Base-by-base conservation (phyloP, 192 early-diverging fungal genomes). In the Podila horticola region DNA sequence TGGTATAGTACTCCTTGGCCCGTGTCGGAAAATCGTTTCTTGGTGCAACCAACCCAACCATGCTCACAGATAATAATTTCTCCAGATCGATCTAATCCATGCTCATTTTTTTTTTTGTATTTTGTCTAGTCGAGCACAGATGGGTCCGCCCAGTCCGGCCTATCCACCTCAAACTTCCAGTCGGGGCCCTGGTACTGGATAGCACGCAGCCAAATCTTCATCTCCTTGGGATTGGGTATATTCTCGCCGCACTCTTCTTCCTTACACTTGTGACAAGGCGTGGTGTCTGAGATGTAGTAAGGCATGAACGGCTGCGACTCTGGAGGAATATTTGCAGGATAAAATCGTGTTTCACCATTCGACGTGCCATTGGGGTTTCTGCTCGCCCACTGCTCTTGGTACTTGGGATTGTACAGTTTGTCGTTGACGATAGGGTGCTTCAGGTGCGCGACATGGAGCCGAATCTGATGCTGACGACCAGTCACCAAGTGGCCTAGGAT, bases 161-260 rank as follows among this genome's bases (percentile, higher is more conserved):
- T 64, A n/a, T 81, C 77, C 6, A 69, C 71, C 20, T 73, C 71
- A 61, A 81, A 81, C 22, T 81, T 81, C 77, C 77, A 81, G 22
- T 81, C 71, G 0, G 71, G 77, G 20, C 77, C 77, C 57, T 81
- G 71, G 28, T 81, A 81, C 4, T 67, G 34, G 38, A 81, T 81
- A 9, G 77, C 77, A 49, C 77, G 20, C 7, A 81, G 71, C 77
- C 77, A 81, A 41, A 81, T 81, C 60, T 81, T 81, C 77, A 81
- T 81, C 3, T 64, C 26, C 6, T 57, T 60, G 52, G 77, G 71
- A 20, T 81, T 68, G 3, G 77, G 77, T 66, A 55, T 24, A 45
- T 69, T 73, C 3, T 5, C 3, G 20, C 55, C 31, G 2, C 68
- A 52, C 22, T 41, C 8, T 48, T 81, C 77, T 28, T 81, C 77